Evolutionary conservation across 1,284 basidiomycete genomes (phyloP).

Genomic region (Agroathelia rolfsii): DNA sequence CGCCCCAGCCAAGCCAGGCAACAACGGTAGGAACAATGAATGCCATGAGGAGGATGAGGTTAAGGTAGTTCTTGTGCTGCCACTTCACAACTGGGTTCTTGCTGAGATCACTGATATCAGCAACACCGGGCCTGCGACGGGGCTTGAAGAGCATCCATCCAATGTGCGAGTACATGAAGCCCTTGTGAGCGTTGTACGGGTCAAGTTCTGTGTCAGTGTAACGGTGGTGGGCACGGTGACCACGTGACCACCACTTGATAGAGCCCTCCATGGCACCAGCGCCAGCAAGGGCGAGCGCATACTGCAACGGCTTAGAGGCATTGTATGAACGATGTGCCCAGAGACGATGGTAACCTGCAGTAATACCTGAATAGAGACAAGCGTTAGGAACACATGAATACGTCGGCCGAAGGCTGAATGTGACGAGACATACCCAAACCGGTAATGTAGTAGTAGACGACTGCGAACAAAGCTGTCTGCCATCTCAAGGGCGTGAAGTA

Average conservation of each 20-base stretch:
- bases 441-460: slow-evolving; percentile 80
- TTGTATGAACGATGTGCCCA: slow-evolving; percentile 93
- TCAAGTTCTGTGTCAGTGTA: slow-evolving; percentile 95
- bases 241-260: slow-evolving; percentile 92
- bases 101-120: slow-evolving; percentile 79
- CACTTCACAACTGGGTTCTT: slow-evolving; percentile 73
- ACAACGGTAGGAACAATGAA: slow-evolving; percentile 70
- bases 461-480: slow-evolving; percentile 63
- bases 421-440: slow-evolving; percentile 50
- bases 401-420: slow-evolving; percentile 6
- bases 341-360: slow-evolving; percentile 82
- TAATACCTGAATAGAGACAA: slow-evolving; percentile 33
- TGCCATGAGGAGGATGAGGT: slow-evolving; percentile 64
- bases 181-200: slow-evolving; percentile 87
- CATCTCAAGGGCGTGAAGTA: slow-evolving; percentile 48
- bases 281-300: slow-evolving; percentile 68
- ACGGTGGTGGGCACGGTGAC: slow-evolving; percentile 88
- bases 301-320: slow-evolving; percentile 74
- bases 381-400: slow-evolving; percentile 2
- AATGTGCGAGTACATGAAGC: slow-evolving; percentile 72
- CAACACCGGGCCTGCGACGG: slow-evolving; percentile 77
- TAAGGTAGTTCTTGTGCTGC: slow-evolving; percentile 80
- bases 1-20: slow-evolving; percentile 76
- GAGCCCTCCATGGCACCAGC: slow-evolving; percentile 86
- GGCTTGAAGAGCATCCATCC: slow-evolving; percentile 95